A percentile compares a stretch with the other conserved stretches of the same genome.
These are phyloP conservation scores for Choiromyces venosus DNA, from an alignment of 495 filamentous ascomycete species.

Conservation along the genomic window DNA sequence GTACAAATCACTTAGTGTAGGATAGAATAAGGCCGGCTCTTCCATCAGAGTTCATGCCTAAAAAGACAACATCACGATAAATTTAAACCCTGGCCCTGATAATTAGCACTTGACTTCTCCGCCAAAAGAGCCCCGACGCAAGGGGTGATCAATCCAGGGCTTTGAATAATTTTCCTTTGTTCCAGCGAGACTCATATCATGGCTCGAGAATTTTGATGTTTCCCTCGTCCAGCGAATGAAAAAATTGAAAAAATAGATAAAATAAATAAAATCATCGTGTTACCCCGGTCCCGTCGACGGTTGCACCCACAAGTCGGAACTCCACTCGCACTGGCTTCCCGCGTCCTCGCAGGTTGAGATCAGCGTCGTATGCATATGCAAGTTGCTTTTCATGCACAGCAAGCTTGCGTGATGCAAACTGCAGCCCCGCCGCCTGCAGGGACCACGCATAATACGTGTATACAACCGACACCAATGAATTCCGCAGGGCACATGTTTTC, in stretches of 20 bases:
- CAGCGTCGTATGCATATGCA: constrained; percentile 45
- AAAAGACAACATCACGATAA: not conserved
- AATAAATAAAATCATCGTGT: constrained; percentile 27
- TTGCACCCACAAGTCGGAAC: constrained; percentile 33
- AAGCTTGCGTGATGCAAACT: constrained; percentile 43
- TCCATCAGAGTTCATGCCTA: not conserved
- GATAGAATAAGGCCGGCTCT: not conserved
- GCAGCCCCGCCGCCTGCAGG: constrained; percentile 43
- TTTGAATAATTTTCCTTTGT: not conserved
- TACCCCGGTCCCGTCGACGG: constrained; percentile 38
- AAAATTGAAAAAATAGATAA: constrained; percentile 2
- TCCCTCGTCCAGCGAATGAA: not conserved
- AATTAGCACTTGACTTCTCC: not conserved
- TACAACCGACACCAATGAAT: constrained; percentile 42
- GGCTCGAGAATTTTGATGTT: not conserved
- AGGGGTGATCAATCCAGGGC: not conserved
- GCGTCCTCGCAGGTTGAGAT: constrained; percentile 46
- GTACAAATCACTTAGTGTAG: not conserved
- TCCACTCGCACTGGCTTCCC: constrained; percentile 41
- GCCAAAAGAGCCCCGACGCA: constrained; percentile 1
- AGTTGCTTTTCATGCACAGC: constrained; percentile 43
- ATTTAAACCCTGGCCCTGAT: not conserved
- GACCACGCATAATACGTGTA: constrained; percentile 44
- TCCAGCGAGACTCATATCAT: not conserved
- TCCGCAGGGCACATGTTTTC: constrained; percentile 36